These are phyloP conservation scores for Aureobasidium melanogenum DNA, from an alignment of 2,329 filamentous ascomycete species.

Conservation along the genomic window DNA sequence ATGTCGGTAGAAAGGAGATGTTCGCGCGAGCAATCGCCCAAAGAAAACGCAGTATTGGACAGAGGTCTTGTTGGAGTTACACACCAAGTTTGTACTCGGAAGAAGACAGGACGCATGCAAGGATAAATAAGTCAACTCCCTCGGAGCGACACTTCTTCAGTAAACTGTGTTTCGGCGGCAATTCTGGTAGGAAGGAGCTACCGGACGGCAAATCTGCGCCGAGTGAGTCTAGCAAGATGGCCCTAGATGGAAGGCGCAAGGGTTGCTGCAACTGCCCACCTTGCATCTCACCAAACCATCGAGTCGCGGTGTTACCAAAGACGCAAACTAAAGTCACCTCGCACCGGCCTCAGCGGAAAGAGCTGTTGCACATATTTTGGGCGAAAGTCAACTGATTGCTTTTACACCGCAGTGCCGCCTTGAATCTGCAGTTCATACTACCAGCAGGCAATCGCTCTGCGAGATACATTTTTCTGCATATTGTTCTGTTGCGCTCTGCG, in stretches of 20 bases:
- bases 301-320: conserved; percentile 3
- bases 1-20: conserved; percentile 8
- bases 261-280: conserved; percentile 9
- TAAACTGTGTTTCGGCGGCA: neutral
- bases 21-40: neutral
- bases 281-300: conserved; percentile 7
- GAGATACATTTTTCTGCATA: neutral
- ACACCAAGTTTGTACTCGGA: conserved; percentile 11
- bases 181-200: conserved; percentile 6
- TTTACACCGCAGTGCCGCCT: neutral
- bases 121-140: conserved; percentile 9
- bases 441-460: neutral
- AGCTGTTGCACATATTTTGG: neutral
- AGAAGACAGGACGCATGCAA: conserved; percentile 12
- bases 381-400: neutral
- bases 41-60: conserved; percentile 4
- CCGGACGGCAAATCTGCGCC: conserved; percentile 4
- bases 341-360: neutral
- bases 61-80: conserved; percentile 9
- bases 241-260: neutral
- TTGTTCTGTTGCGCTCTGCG: neutral
- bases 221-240: neutral
- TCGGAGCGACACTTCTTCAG: neutral
- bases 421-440: neutral
- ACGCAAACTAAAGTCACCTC: neutral